Base-by-base conservation (phyloP, 306 rosid species). In the Vicia faba region DNA sequence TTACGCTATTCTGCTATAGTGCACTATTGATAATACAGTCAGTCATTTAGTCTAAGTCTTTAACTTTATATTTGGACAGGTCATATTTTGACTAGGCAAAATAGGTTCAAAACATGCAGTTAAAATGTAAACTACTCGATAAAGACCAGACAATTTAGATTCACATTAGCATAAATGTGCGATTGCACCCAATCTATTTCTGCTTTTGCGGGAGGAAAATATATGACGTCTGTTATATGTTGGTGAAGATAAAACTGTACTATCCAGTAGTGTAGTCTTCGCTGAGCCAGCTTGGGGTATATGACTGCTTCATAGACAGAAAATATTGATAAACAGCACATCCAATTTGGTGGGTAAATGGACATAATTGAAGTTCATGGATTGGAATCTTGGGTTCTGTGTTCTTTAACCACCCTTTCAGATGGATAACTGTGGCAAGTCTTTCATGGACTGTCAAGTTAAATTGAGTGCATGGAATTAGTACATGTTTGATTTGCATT, bases 371-470 rank as follows among this genome's bases (percentile, higher is more conserved):
- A 51, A 61, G 44, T 71, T 61, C 36, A 48, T 67, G 26, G 35
- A 6, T 31, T 33, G 38, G 15, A 23, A 64, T 59, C 38, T 35
- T 65, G 14, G 39, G 25, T 43, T 64, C 11, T 11, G 13, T 67
- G 55, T 41, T 73, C 57, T 56, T 73, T 48, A 48, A 55, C 50
- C n/a, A 26, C 19, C 50, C 55, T 11, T 38, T 45, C 8, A 66
- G 55, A 51, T 26, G 49, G 56, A 51, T 31, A 44, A 68, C 66
- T 50, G 70, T 23, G 49, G 28, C 28, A 2, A 25, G 45, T 51
- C 57, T 55, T 55, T 68, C 45, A 54, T 13, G 62, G 57, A 33
- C 13, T 44, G 29, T 62, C n/a, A 9, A 58, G 35, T 49, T 48
- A 38, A 36, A 43, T 64, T 11, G 33, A 2, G 19, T 2, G 44